These are phyloP conservation scores for Saccharum officinarum DNA, from an alignment of 176 grass and related monocot genomes.

Conservation along the genomic window DNA sequence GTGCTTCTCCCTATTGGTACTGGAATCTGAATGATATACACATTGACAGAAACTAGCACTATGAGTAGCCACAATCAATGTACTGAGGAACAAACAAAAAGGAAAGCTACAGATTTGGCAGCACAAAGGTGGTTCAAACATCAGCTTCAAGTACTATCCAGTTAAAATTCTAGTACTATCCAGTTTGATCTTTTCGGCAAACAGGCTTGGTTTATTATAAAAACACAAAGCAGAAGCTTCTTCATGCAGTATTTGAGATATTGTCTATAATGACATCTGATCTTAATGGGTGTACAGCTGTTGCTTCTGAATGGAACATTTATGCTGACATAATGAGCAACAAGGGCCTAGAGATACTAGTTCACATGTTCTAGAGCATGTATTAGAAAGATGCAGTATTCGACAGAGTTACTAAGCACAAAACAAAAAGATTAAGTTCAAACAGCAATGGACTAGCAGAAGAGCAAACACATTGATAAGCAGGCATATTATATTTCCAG, in stretches of 20 bases:
- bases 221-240: slow-evolving; percentile 4
- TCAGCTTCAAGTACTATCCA: slow-evolving; percentile 31
- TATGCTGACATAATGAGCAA: not conserved
- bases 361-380: not conserved
- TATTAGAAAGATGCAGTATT: not conserved
- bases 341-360: not conserved
- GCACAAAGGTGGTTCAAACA: slow-evolving; percentile 30
- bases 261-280: not conserved
- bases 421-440: not conserved
- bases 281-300: not conserved
- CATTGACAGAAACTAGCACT: not conserved
- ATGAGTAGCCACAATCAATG: slow-evolving; percentile 5
- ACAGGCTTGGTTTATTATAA: not conserved
- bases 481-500: not conserved
- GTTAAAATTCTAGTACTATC: slow-evolving; percentile 18
- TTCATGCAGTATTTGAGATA: slow-evolving; percentile 3
- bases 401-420: not conserved
- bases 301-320: not conserved
- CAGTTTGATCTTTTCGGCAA: slow-evolving; percentile 19
- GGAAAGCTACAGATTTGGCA: not conserved
- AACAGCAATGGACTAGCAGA: not conserved
- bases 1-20: not conserved
- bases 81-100: not conserved
- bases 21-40: slow-evolving; percentile 18
- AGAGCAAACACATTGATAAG: not conserved